Evolutionary conservation across 305 asterid species (phyloP).

Genomic region (Fraxinus sp.): DNA sequence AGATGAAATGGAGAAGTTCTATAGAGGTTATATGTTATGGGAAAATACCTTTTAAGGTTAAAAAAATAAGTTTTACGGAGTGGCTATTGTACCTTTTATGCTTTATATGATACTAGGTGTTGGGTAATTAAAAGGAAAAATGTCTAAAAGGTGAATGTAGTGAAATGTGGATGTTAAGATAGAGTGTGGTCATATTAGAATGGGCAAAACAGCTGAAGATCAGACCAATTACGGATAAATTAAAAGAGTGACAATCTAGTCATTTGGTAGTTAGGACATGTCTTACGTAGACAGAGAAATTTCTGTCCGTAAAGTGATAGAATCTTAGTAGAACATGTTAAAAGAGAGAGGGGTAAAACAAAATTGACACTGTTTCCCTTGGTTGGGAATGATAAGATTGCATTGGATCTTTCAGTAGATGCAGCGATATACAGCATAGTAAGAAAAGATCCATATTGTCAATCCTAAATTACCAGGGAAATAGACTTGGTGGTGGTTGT

Average conservation of each 20-base stretch:
- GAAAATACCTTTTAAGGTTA: not conserved
- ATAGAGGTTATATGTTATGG: not conserved
- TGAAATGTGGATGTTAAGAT: not conserved
- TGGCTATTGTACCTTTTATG: not conserved
- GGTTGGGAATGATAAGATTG: not conserved
- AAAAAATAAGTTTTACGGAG: not conserved
- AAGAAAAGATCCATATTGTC: not conserved
- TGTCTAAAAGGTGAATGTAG: not conserved
- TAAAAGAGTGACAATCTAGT: not conserved
- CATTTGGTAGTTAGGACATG: not conserved
- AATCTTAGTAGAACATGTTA: not conserved
- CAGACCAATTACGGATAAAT: not conserved
- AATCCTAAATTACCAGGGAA: not conserved
- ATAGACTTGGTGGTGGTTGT: not conserved
- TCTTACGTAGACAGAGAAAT: not conserved
- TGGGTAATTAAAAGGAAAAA: not conserved
- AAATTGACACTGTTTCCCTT: not conserved
- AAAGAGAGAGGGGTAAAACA: not conserved
- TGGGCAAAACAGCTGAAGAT: not conserved
- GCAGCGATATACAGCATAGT: not conserved
- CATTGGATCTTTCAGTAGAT: not conserved
- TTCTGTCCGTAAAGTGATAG: not conserved
- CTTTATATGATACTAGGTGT: not conserved
- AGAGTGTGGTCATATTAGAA: not conserved
- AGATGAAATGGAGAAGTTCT: not conserved